phyloP scores from a whole-genome alignment of 208 protist genomes.

The Leptomonas pyrrhocoris region DNA sequence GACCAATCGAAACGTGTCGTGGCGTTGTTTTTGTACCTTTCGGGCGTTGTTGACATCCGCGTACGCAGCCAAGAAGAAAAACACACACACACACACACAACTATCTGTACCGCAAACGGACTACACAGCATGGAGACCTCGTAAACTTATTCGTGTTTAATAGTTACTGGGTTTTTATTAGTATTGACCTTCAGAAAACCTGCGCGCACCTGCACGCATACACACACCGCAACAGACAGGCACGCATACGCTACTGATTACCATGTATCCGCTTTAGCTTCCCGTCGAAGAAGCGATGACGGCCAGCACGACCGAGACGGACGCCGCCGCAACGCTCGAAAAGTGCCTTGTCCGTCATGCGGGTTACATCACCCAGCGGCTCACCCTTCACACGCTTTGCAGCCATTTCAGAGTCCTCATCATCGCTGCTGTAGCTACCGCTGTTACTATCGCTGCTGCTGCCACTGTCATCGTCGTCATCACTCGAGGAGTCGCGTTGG shows the following conservation, averaged over 20 bases:
- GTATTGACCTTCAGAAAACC: background rate
- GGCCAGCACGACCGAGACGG: slow-evolving; percentile 78
- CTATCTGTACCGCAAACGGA: too few species aligned
- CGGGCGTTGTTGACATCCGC: too few species aligned
- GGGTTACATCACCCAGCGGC: slow-evolving; percentile 37
- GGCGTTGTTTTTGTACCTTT: too few species aligned
- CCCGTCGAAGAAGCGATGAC: slow-evolving; percentile 87
- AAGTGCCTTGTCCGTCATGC: slow-evolving; percentile 73
- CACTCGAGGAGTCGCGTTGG: slow-evolving; percentile 3
- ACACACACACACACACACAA: background rate
- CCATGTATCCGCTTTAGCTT: slow-evolving; percentile 77
- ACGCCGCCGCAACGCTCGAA: slow-evolving; percentile 80
- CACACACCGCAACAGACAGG: background rate
- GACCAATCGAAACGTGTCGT: too few species aligned
- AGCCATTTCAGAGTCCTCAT: slow-evolving; percentile 9
- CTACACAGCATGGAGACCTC: too few species aligned
- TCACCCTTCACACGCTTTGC: slow-evolving; percentile 3
- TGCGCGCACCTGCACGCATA: background rate
- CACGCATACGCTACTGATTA: background rate
- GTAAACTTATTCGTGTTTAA: too few species aligned
- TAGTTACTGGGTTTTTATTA: too few species aligned
- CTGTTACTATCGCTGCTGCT: slow-evolving; percentile 21
- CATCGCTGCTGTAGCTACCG: slow-evolving; percentile 14
- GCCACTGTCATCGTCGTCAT: slow-evolving; percentile 19
- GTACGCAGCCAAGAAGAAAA: background rate